These are phyloP conservation scores for Staphylotrichum longicolle DNA, from an alignment of 495 filamentous ascomycete genomes.

Conservation along the genomic window DNA sequence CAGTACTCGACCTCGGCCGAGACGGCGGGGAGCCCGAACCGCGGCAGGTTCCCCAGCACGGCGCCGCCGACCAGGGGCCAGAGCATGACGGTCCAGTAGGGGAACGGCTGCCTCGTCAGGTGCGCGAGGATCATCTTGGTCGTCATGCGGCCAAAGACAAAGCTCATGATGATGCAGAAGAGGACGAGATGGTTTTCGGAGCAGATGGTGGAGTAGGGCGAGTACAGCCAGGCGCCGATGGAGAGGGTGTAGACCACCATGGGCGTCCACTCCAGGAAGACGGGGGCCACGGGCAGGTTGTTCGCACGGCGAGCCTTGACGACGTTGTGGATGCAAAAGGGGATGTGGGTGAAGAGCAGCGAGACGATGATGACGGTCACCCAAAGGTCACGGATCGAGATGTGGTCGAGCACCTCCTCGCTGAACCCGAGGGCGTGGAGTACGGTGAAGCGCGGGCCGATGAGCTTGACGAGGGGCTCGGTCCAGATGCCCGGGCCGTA, in stretches of 20 bases:
- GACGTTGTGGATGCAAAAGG: conserved; percentile 78
- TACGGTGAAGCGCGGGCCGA: conserved; percentile 45
- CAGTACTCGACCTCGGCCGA: conserved; percentile 64
- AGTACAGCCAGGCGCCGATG: conserved; percentile 80
- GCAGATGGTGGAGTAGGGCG: conserved; percentile 76
- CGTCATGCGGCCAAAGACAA: conserved; percentile 99
- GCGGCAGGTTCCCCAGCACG: conserved; percentile 76
- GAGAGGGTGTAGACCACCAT: conserved; percentile 75
- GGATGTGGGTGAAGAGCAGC: conserved; percentile 79
- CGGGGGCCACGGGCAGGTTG: conserved; percentile 72
- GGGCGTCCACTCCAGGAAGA: conserved; percentile 93
- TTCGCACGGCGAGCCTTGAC: conserved; percentile 67
- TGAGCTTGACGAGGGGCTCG: conserved; percentile 61
- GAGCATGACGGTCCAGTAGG: conserved; percentile 91
- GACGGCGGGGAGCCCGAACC: conserved; percentile 63
- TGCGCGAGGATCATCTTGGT: conserved; percentile 99
- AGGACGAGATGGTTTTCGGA: conserved; percentile 81
- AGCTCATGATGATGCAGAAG: conserved; percentile 89
- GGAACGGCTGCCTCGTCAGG: conserved; percentile 88
- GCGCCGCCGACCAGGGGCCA: conserved; percentile 82
- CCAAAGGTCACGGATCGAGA: conserved; percentile 83
- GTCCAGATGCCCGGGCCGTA: conserved; percentile 90
- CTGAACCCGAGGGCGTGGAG: conserved; percentile 41
- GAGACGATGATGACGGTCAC: conserved; percentile 68
- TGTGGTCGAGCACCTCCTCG: conserved; percentile 57